Base-by-base conservation (phyloP, 306 rosid genomes). In the Cucurbita moschata region DNA sequence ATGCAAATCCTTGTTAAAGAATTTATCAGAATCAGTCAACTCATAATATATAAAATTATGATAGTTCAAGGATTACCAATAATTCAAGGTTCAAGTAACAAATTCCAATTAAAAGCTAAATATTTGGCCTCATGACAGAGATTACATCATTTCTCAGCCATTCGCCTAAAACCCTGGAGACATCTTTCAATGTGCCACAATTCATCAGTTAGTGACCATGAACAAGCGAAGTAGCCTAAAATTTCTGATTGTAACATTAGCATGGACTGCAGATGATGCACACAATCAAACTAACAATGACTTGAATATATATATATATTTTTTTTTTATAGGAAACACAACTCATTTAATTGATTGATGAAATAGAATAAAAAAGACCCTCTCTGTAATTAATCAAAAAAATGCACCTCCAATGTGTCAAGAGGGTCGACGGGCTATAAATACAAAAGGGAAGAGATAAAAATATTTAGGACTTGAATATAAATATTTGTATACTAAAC, bases 1-100 rank as follows among this genome's bases (percentile, higher is more conserved):
- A 68, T 78, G 82, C 82, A 93, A 79, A 72, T 87, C 96, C 98
- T 93, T 40, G 15, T 76, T 65, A 73, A 23, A 15, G 73, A 39
- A 65, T 72, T 60, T 70, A 78, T 72, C 77, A 56, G 46, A 72
- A 78, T 85, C 79, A 83, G 82, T 58, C 66, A 46, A 19, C 23
- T 14, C 4, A 26, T 30, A 5, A 26, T 30, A 5, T 35, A 9
- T 21, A 54, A 73, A 50, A 15, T 71, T 51, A 40, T 16, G 56
- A 66, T 21, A 62, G 52, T 42, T 64, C 26, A 26, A 26, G 26
- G 26, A 26, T 26, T 26, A 26, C 53, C n/a, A 10, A 66, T 11
- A 54, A 44, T 9, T 42, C 15, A 47, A 42, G 52, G 13, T 65
- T 12, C 16, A 3, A 65, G 11, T n/a, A 16, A 40, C 10, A 44